phyloP scores from a whole-genome alignment of 768 basidiomycete species.

The Trametes villosa region DNA sequence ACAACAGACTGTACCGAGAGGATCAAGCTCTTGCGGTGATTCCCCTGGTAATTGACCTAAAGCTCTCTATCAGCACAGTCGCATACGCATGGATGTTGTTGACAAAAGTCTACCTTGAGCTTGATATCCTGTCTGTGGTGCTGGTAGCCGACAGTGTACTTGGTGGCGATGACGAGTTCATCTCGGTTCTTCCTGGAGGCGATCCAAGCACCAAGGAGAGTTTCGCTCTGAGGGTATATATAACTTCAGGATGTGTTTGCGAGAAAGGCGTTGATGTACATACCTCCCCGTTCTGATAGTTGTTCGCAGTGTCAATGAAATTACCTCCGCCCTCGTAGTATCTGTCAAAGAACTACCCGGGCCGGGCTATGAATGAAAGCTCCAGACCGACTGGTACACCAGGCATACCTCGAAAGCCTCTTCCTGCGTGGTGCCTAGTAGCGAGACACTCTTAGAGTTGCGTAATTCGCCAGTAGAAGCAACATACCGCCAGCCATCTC shows the following conservation, averaged over 20 bases:
- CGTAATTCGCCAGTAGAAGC: background rate
- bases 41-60: conserved; percentile 19
- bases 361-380: no score
- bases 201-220: conserved; percentile 48
- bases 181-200: conserved; percentile 39
- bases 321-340: conserved; percentile 51
- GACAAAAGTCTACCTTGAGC: background rate
- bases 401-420: conserved; percentile 1
- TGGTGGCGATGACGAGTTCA: conserved; percentile 41
- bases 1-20: no score
- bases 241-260: conserved; percentile 14
- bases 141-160: conserved; percentile 22
- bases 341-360: conserved; percentile 44
- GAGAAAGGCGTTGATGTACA: conserved; percentile 22
- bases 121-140: background rate
- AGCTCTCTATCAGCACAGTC: background rate
- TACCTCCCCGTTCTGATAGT: conserved; percentile 17
- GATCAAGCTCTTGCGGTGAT: conserved; percentile 17
- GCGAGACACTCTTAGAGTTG: background rate
- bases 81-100: background rate
- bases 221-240: conserved; percentile 28
- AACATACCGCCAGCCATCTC: background rate
- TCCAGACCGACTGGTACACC: no score
- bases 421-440: background rate
- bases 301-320: conserved; percentile 51